Evolutionary conservation across 2,329 filamentous ascomycete genomes (phyloP), one percentile per base, ranked within the genome.

Genomic region (Talaromyces pinophilus): DNA sequence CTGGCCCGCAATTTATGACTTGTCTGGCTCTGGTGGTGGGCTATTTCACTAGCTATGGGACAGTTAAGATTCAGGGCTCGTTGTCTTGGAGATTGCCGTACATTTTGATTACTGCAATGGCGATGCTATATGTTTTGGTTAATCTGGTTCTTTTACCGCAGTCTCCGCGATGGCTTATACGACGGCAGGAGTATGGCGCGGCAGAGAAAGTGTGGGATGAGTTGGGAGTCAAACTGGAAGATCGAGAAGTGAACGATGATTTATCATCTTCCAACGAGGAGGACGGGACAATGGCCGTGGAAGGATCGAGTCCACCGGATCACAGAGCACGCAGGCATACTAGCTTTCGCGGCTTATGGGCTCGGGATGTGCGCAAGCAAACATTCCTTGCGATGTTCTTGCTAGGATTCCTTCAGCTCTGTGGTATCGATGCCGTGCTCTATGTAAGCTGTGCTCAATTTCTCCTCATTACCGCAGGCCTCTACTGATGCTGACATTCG

Each of bases 381-480:
- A 87, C 84, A 0, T 73, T 80, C 0, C 74, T 88, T 17, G 86
- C 82, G 0, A 77, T 86, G 0, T 88, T 88, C 67, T 73, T 88
- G 60, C 82, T 89, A 72, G 82, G 80, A 1, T 86, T 88, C 80
- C 81, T 86, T 33, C 87, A 89, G 70, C 76, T 89, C 0, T 84
- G 80, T 30, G 87, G 87, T 0, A 89, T 89, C 60, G 87, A 89
- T 69, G 87, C 84, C 0, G 82, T 89, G 3, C 79, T 88, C 72
- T 63, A 63, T 54, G 35, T 57, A 63, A 3, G 48, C 25, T 13
- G 3, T 40, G 15, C 19, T 13, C 82, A 77, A 3, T 25, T 46
- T 13, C 28, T 59, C 17, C 59, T 68, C 35, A 19, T 38, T 46
- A 8, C 42, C 44, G 63, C 19, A 67, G 40, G 25, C 59, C 1